Evolutionary conservation across 2,329 filamentous ascomycete genomes (phyloP), one percentile per base, ranked within the genome.

Genomic region (Neofusicoccum sp.): DNA sequence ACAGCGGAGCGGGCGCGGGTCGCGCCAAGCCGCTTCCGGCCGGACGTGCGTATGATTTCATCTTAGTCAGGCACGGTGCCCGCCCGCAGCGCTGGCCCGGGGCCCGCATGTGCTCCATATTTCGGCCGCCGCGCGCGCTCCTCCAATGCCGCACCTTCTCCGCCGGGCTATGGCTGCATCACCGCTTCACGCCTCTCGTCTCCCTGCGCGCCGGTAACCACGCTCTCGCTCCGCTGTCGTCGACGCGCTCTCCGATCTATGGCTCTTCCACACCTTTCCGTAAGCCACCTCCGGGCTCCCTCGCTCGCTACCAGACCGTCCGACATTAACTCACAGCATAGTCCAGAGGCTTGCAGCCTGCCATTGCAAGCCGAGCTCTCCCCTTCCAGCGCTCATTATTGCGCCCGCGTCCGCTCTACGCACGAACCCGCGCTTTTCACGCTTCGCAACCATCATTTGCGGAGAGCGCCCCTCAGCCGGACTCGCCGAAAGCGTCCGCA

Each of bases 341-440:
- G 64, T 62, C 59, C 36, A 64, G 57, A 65, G 47, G 65, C 68
- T 71, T 67, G 68, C 69, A 63, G 30, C 68, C 71, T 53, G 64
- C 73, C 48, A 64, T 74, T 57, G 68, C 68, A 62, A 71, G 68
- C 44, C 44, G 57, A 20, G 38, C 28, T 14, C 9, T 14, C 9
- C 57, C 28, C 2, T 26, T 20, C 26, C 57, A 40, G 20, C 57
- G 57, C 31, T 59, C 57, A 9, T 8, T 41, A 28, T 34, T 41
- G n/a, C 44, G 28, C 12, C 12, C 28, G 3, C 57, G 44, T 8
- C 34, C 26, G 3, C 34, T 11, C 16, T 33, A 11, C 16, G 33
- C 56, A 20, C 41, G 41, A 36, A 40, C 43, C 20, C 57, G 57
- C 33, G 34, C 57, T 26, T 49, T 59, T 24, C 45, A 48, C 36